Percentiles rank a stretch among this genome's conserved stretches.
Conservation (phyloP, 441 rosid species). For the Pelargonium myrrhifolium region DNA sequence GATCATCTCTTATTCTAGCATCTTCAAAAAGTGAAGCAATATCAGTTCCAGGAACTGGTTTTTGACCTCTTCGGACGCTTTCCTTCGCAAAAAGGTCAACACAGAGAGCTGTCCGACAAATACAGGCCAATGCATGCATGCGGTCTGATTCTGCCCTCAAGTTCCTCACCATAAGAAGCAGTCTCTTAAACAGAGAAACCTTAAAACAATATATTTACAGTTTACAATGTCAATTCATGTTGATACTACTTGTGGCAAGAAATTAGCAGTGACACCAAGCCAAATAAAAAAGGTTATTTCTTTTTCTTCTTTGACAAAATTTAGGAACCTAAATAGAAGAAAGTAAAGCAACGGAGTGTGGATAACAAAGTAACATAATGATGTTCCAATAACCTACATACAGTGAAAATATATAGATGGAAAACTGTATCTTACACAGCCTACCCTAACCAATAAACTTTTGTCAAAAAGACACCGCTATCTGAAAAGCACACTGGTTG, state of each 20-base stretch:
- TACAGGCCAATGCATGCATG: constrained; percentile 98
- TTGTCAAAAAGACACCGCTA: neutral
- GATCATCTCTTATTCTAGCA: constrained; percentile 82
- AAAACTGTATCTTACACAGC: neutral
- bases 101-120: constrained; percentile 95
- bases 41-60: constrained; percentile 94
- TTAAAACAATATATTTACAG: constrained; percentile 27
- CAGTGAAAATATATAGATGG: neutral
- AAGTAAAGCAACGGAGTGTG: neutral
- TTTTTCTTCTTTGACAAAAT: neutral
- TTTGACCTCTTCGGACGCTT: constrained; percentile 97
- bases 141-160: constrained; percentile 98
- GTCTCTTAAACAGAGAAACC: constrained; percentile 92
- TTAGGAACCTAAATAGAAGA: neutral
- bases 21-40: constrained; percentile 96
- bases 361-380: neutral
- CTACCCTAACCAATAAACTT: neutral
- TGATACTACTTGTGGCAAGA: constrained; percentile 6
- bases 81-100: constrained; percentile 97
- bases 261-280: neutral
- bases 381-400: neutral
- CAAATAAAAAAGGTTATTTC: neutral
- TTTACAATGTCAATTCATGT: constrained; percentile 21
- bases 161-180: constrained; percentile 96
- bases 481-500: neutral